Evolutionary conservation across 257 asterid species (phyloP), one percentile per base, ranked within the genome.

Genomic region (Solanum neorickii): DNA sequence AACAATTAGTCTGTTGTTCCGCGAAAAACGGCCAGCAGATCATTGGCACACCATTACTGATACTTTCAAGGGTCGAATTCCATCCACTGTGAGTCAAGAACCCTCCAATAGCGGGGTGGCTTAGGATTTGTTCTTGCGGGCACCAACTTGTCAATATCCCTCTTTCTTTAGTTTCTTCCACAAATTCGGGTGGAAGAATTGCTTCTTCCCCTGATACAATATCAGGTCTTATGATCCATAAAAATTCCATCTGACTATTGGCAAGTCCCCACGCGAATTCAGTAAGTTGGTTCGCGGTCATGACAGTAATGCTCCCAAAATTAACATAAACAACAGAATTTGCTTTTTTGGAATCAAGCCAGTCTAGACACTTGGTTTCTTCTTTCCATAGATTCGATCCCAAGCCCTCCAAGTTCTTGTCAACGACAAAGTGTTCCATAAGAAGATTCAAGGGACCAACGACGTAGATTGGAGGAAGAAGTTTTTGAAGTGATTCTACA

Each of bases 251-350:
- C 75, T 87, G 83, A 44, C 93, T 93, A 73, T 91, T 90, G 0
- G 92, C 94, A 52, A 93, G 92, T 2, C 95, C 98, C 93, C 93
- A 91, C 1, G 94, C 96, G 23, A 94, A 91, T 87, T 93, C 94
- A 7, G 73, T 74, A 1, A 94, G 92, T 39, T 94, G 94, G 4
- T 83, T 46, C 0, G 89, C 52, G 2, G 94, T 90, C 89, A 93
- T 89, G 3, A 87, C 88, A 3, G 95, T 87, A 9, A 92, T 90
- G 90, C 95, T 88, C 41, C 92, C 94, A 20, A 93, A 92, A 42
- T 89, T 90, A 2, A 93, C 92, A 49, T 93, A 93, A 27, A 93
- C 88, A 15, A 92, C 94, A 1, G 94, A 92, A 13, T 86, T 89
- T 1, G 88, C 18, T 1, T 87, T 74, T 33, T 93, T 92, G 0